A percentile compares a stretch with the other conserved stretches of the same genome.
These are phyloP conservation scores for Lichenothelia convexa DNA, from an alignment of 495 filamentous ascomycete species.

Conservation along the genomic window DNA sequence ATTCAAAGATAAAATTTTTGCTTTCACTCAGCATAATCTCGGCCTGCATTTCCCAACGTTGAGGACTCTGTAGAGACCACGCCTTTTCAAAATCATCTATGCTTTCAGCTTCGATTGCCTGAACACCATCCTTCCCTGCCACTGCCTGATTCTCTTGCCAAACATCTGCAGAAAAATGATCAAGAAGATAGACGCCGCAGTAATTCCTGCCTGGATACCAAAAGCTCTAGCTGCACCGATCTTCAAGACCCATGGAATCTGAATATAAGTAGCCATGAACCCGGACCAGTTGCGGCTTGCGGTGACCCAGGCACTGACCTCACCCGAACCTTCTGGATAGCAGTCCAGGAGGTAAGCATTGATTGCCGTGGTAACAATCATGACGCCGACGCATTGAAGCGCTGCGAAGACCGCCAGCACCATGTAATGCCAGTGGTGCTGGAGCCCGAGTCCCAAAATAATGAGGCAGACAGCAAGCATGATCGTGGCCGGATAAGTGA, in stretches of 20 bases:
- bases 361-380: constrained; percentile 7
- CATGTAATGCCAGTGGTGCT: constrained; percentile 6
- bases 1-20: no score
- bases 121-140: constrained; percentile 8
- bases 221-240: constrained; percentile 4
- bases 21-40: no score
- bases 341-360: constrained; percentile 8
- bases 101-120: no score
- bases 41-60: no score
- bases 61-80: no score
- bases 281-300: constrained; percentile 3
- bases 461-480: constrained; percentile 2
- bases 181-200: constrained; percentile 2
- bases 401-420: constrained; percentile 3
- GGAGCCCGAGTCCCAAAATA: constrained; percentile 3
- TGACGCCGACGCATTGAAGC: constrained; percentile 3
- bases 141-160: constrained; percentile 5
- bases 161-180: constrained; percentile 6
- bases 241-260: constrained; percentile 5
- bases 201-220: constrained; percentile 6
- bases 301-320: constrained; percentile 6
- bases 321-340: constrained; percentile 7
- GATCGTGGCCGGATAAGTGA: constrained; percentile 2
- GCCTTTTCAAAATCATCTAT: no score
- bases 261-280: constrained; percentile 7